Conservation (phyloP, 2,329 filamentous ascomycete genomes). For the Aureobasidium musti region DNA sequence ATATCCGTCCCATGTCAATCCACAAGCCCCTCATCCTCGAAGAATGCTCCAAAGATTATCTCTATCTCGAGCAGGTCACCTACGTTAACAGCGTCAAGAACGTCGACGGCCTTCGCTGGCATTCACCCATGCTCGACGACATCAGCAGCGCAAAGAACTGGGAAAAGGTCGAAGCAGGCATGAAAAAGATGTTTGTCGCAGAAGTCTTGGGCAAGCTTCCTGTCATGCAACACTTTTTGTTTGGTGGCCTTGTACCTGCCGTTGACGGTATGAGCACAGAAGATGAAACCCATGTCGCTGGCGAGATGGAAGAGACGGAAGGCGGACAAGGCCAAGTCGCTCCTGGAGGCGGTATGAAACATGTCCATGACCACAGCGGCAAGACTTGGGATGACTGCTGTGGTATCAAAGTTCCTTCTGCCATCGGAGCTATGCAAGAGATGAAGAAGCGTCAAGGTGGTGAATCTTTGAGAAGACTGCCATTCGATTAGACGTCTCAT, state of each 20-base stretch:
- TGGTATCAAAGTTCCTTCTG: slow-evolving; percentile 95
- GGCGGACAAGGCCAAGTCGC: slow-evolving; percentile 63
- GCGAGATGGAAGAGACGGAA: slow-evolving; percentile 49
- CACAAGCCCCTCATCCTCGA: slow-evolving; percentile 87
- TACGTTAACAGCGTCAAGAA: slow-evolving; percentile 98
- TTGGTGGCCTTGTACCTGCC: slow-evolving; percentile 81
- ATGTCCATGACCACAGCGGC: slow-evolving; percentile 50
- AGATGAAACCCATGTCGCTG: slow-evolving; percentile 54
- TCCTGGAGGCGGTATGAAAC: slow-evolving; percentile 62
- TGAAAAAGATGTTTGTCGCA: slow-evolving; percentile 94
- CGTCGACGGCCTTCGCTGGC: slow-evolving; percentile 91
- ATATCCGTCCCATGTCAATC: slow-evolving; percentile 60
- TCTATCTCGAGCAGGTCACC: slow-evolving; percentile 88
- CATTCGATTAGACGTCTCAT: slow-evolving; percentile 69
- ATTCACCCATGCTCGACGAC: slow-evolving; percentile 97
- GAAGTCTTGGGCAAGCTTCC: slow-evolving; percentile 92
- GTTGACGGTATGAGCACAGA: slow-evolving; percentile 76
- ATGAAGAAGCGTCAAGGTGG: slow-evolving; percentile 72
- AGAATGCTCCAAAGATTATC: slow-evolving; percentile 77
- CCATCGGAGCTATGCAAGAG: slow-evolving; percentile 85
- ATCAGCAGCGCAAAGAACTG: slow-evolving; percentile 88
- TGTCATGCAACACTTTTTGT: slow-evolving; percentile 98
- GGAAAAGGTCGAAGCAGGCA: slow-evolving; percentile 89
- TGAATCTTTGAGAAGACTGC: slow-evolving; percentile 69
- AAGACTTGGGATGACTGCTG: slow-evolving; percentile 89